A percentile compares a stretch with the other conserved stretches of the same genome.
These are phyloP conservation scores for Serendipita sp. DNA, from an alignment of 1,284 basidiomycete genomes.

Conservation along the genomic window DNA sequence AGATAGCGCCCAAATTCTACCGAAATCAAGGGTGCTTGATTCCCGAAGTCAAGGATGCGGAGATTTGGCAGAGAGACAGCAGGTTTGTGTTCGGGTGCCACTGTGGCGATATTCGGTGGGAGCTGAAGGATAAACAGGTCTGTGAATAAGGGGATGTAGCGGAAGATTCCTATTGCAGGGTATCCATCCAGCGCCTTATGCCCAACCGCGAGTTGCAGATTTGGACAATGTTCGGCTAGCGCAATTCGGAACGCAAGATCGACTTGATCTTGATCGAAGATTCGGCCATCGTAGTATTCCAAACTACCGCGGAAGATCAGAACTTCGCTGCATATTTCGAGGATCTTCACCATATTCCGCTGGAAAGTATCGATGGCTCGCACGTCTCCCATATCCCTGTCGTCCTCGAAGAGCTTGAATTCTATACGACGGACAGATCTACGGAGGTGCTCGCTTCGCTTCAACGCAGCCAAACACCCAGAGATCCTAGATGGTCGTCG, in stretches of 20 bases:
- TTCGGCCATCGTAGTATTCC: neutral
- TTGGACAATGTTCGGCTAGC: neutral
- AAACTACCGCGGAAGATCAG: neutral
- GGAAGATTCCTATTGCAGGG: neutral
- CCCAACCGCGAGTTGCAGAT: neutral
- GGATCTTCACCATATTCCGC: neutral
- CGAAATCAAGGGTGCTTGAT: constrained; percentile 1
- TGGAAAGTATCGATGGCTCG: neutral
- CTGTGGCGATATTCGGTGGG: neutral
- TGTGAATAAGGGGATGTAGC: neutral
- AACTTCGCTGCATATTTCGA: neutral
- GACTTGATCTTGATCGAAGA: neutral
- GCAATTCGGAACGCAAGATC: neutral
- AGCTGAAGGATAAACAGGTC: neutral
- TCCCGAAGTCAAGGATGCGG: neutral
- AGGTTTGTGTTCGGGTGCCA: neutral
- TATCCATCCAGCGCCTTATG: neutral
- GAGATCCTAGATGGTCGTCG: neutral
- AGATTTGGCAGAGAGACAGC: neutral
- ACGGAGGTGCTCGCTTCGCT: neutral
- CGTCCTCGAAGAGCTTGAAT: neutral
- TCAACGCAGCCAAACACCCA: neutral
- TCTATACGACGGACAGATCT: neutral
- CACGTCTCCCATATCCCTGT: neutral
- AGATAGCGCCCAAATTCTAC: neutral